phyloP scores from a whole-genome alignment of 768 basidiomycete species.

The Naganishia kalamii region DNA sequence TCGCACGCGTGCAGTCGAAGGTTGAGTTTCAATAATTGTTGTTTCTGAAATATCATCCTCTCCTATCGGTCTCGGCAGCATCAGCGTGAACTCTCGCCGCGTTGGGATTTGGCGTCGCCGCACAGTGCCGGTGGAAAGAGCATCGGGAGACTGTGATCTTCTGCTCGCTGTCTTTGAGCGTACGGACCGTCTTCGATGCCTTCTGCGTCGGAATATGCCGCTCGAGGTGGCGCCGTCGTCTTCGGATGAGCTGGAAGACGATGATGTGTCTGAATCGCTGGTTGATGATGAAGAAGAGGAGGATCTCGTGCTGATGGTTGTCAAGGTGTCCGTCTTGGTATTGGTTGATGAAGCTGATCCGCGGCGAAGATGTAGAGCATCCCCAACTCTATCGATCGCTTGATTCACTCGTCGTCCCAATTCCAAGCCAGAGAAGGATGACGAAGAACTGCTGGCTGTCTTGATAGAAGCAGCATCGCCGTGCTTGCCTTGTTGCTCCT shows the following conservation, averaged over 20 bases:
- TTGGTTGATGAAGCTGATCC: conserved; percentile 29
- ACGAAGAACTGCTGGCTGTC: conserved; percentile 27
- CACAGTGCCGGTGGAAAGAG: neutral
- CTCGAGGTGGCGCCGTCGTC: conserved; percentile 15
- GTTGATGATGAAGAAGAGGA: conserved; percentile 22
- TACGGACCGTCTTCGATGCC: conserved; percentile 18
- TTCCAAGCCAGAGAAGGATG: conserved; percentile 34
- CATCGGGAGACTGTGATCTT: conserved; percentile 23
- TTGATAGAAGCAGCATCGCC: neutral
- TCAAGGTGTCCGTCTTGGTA: conserved; percentile 14
- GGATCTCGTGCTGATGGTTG: neutral
- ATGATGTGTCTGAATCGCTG: conserved; percentile 10
- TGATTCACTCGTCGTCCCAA: conserved; percentile 32
- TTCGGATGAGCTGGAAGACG: conserved; percentile 14
- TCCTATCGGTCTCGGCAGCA: conserved; percentile 31
- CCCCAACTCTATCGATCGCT: conserved; percentile 37
- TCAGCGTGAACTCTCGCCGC: conserved; percentile 37
- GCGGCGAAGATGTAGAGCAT: conserved; percentile 38
- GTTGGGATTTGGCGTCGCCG: neutral
- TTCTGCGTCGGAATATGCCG: conserved; percentile 5
- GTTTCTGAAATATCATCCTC: conserved; percentile 14
- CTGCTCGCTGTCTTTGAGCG: conserved; percentile 27
- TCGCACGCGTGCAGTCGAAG: neutral
- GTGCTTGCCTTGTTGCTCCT: conserved; percentile 31
- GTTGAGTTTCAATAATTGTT: neutral